Evolutionary conservation across 2,329 filamentous ascomycete genomes (phyloP).

Genomic region (Huntiella moniliformis): DNA sequence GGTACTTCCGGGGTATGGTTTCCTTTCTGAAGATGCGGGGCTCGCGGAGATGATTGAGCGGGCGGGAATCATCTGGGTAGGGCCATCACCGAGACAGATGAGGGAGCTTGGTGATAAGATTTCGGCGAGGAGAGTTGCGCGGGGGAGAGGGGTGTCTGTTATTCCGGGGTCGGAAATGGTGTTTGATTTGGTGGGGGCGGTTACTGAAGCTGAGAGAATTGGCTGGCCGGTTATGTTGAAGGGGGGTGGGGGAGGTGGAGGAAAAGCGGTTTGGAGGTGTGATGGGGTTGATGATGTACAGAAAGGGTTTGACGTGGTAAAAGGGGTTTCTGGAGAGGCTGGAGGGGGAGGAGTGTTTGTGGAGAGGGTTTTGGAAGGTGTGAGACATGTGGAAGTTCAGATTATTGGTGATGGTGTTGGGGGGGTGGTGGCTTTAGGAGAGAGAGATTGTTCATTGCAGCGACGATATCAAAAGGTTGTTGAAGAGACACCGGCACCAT

Average conservation of each 20-base stretch:
- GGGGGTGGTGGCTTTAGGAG: conserved; percentile 22
- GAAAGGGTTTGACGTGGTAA: neutral
- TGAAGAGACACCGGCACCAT: conserved; percentile 22
- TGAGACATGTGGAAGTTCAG: conserved; percentile 31
- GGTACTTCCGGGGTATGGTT: conserved; percentile 49
- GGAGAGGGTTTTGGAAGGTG: conserved; percentile 23
- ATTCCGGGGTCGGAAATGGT: conserved; percentile 19
- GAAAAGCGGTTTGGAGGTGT: conserved; percentile 21
- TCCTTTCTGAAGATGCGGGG: conserved; percentile 42
- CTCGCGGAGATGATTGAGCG: conserved; percentile 35
- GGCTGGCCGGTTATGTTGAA: conserved; percentile 25
- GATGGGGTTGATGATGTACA: conserved; percentile 13
- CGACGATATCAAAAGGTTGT: conserved; percentile 32
- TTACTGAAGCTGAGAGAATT: conserved; percentile 17
- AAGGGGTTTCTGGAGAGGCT: conserved; percentile 19
- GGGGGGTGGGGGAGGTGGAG: conserved; percentile 24
- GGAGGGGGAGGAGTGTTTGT: conserved; percentile 23
- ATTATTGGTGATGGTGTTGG: conserved; percentile 28
- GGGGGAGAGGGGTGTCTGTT: conserved; percentile 17
- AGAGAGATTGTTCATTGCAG: conserved; percentile 33
- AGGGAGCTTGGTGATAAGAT: conserved; percentile 22
- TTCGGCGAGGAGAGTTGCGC: conserved; percentile 19
- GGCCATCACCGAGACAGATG: conserved; percentile 31
- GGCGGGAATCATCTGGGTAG: conserved; percentile 39
- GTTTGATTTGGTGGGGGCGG: neutral